Conservation (phyloP, 2,329 filamentous ascomycete genomes). For the Trichoderma aggressivum region DNA sequence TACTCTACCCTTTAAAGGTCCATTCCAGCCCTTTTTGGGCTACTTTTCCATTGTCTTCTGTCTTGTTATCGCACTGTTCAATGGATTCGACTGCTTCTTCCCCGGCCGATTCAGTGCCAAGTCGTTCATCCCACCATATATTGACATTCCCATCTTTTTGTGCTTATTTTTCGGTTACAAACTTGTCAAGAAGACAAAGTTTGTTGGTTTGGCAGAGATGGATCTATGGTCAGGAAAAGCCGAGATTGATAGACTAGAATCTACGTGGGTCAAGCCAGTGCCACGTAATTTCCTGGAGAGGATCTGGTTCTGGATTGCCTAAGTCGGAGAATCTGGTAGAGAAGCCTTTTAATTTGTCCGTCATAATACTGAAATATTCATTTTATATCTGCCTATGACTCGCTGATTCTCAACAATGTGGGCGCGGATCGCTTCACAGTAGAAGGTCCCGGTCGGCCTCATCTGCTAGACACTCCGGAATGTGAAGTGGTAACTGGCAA, state of each 20-base stretch:
- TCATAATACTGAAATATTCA: neutral
- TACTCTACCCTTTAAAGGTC: slow-evolving; percentile 62
- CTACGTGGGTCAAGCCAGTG: slow-evolving; percentile 34
- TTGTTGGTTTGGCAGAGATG: slow-evolving; percentile 37
- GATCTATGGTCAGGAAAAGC: slow-evolving; percentile 41
- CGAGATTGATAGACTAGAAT: slow-evolving; percentile 37
- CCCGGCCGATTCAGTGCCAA: slow-evolving; percentile 44
- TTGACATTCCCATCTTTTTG: slow-evolving; percentile 67
- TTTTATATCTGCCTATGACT: neutral
- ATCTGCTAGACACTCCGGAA: no score
- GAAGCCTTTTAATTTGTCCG: neutral
- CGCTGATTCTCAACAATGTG: neutral
- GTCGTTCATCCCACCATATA: slow-evolving; percentile 64
- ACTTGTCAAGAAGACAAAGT: slow-evolving; percentile 57
- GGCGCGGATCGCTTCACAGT: neutral
- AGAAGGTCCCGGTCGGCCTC: neutral
- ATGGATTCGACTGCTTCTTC: slow-evolving; percentile 70
- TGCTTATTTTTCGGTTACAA: slow-evolving; percentile 63
- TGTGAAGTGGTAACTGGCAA: neutral
- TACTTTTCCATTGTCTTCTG: slow-evolving; percentile 61
- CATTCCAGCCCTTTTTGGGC: slow-evolving; percentile 65
- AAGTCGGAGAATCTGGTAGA: neutral
- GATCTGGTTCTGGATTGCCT: slow-evolving; percentile 42
- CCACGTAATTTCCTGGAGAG: slow-evolving; percentile 39
- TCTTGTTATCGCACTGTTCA: slow-evolving; percentile 64